These are phyloP conservation scores for Glaciozyma martinii DNA, from an alignment of 768 basidiomycete species.

Conservation along the genomic window DNA sequence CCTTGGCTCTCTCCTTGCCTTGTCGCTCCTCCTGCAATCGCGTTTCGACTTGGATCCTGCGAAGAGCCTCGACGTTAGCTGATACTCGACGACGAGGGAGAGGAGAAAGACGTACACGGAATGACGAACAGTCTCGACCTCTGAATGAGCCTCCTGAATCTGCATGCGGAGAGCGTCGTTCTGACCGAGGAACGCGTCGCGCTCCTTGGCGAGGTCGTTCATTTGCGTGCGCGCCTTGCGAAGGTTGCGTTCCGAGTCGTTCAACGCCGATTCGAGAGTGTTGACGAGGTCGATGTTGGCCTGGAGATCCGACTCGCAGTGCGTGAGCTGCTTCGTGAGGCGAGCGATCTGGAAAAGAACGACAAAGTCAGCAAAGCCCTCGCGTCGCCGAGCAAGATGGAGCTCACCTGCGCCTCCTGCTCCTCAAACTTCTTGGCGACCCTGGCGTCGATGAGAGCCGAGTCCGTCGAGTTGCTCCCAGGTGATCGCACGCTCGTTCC, in stretches of 20 bases:
- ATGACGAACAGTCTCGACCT: constrained; percentile 60
- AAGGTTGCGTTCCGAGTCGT: constrained; percentile 89
- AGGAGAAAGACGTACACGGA: not conserved
- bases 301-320: constrained; percentile 83
- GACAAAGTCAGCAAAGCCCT: constrained; percentile 40
- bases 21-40: constrained; percentile 75
- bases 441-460: constrained; percentile 23
- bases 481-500: constrained; percentile 13
- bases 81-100: constrained; percentile 36
- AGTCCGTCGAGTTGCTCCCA: constrained; percentile 16
- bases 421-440: constrained; percentile 28
- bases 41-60: constrained; percentile 46
- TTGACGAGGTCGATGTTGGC: constrained; percentile 82
- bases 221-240: constrained; percentile 91
- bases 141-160: constrained; percentile 65
- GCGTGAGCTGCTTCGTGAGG: constrained; percentile 84
- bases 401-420: constrained; percentile 27
- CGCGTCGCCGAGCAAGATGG: not conserved
- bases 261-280: constrained; percentile 73
- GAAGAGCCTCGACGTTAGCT: constrained; percentile 46
- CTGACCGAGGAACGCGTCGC: constrained; percentile 62
- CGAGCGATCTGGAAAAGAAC: constrained; percentile 67
- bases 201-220: constrained; percentile 75
- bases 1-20: constrained; percentile 78
- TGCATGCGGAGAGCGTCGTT: constrained; percentile 61